phyloP scores from a whole-genome alignment of 1,284 basidiomycete genomes.

The Ganoderma leucocontextum region DNA sequence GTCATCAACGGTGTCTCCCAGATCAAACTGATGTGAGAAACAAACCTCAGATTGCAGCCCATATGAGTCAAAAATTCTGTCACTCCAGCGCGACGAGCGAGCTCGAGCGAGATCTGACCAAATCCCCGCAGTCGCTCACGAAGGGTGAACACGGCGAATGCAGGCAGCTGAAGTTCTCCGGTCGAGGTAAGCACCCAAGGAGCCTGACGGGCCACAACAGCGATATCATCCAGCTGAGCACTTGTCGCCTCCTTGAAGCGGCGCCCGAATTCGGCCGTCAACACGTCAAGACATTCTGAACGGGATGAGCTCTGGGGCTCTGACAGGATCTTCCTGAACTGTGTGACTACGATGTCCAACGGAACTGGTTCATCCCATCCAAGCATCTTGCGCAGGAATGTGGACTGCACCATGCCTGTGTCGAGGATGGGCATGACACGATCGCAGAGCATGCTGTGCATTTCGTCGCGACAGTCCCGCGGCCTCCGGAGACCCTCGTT shows the following conservation, averaged over 20 bases:
- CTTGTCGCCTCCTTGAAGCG: slow-evolving; percentile 4
- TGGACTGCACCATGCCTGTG: background rate
- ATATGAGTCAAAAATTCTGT: slow-evolving; percentile 14
- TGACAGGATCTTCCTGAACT: slow-evolving; percentile 19
- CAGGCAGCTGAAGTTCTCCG: background rate
- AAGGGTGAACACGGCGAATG: slow-evolving; percentile 11
- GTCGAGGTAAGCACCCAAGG: slow-evolving; percentile 14
- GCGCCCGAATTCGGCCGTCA: slow-evolving; percentile 27
- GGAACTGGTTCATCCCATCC: slow-evolving; percentile 28
- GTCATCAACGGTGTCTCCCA: too few relatives aligned
- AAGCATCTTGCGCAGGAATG: slow-evolving; percentile 18
- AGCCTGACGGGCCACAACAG: background rate
- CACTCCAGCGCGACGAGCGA: slow-evolving; percentile 7
- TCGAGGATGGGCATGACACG: slow-evolving; percentile 23
- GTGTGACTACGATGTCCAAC: slow-evolving; percentile 20
- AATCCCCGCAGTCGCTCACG: slow-evolving; percentile 8
- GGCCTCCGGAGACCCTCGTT: slow-evolving; percentile 12
- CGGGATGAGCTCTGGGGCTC: slow-evolving; percentile 1
- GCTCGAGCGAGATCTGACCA: slow-evolving; percentile 9
- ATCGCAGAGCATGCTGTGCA: slow-evolving; percentile 23
- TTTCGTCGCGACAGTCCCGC: slow-evolving; percentile 21
- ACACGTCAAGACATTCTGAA: slow-evolving; percentile 11
- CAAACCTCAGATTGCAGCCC: slow-evolving; percentile 20
- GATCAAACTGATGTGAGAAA: too few relatives aligned
- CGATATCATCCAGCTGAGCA: slow-evolving; percentile 4